A percentile compares a stretch with the other conserved stretches of the same genome.
These are phyloP conservation scores for Geosmithia flava DNA, from an alignment of 2,329 filamentous ascomycete species.

Conservation along the genomic window DNA sequence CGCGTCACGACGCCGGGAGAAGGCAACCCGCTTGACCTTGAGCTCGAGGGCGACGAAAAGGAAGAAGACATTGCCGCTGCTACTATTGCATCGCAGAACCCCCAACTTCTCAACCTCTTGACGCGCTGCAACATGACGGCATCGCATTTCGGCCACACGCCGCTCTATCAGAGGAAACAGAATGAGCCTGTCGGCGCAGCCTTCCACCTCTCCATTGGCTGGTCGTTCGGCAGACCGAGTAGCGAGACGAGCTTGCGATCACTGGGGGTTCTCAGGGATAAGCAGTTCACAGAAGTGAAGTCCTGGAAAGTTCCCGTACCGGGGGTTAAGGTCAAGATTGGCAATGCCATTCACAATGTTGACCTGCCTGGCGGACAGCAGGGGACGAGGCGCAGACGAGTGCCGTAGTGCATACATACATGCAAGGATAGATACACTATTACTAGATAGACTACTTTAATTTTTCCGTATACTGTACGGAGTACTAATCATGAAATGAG, in stretches of 20 bases:
- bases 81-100: constrained; percentile 17
- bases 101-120: constrained; percentile 51
- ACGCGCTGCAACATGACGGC: constrained; percentile 53
- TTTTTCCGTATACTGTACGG: not conserved
- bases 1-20: constrained; percentile 29
- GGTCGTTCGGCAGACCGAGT: constrained; percentile 52
- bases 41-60: not conserved
- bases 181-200: constrained; percentile 20
- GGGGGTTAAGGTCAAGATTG: constrained; percentile 62
- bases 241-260: constrained; percentile 18
- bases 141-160: constrained; percentile 48
- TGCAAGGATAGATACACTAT: not conserved
- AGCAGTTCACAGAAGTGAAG: constrained; percentile 16
- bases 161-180: constrained; percentile 45
- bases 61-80: not conserved
- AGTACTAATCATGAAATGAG: not conserved
- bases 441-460: not conserved
- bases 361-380: constrained; percentile 12
- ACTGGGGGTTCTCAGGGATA: constrained; percentile 10
- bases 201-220: constrained; percentile 86
- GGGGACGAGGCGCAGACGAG: not conserved
- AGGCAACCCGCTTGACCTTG: not conserved
- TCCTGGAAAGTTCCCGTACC: constrained; percentile 39
- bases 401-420: not conserved
- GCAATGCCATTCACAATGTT: constrained; percentile 51